Conservation (phyloP, 2,329 filamentous ascomycete species). For the Claviceps purpurea region DNA sequence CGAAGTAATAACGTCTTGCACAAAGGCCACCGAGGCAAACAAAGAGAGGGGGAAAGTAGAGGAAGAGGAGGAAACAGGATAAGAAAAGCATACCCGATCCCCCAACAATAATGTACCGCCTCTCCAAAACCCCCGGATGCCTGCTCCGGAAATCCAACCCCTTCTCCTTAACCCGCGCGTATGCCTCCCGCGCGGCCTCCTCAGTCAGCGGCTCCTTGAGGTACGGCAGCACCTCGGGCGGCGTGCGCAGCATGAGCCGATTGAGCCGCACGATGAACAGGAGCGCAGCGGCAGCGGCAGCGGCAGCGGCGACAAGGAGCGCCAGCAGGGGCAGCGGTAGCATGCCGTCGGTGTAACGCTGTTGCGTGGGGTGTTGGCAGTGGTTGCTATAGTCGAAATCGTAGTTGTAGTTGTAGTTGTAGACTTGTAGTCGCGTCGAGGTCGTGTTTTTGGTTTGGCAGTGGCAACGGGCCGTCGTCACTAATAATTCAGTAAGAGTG, state of each 20-base stretch:
- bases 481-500: too few relatives aligned
- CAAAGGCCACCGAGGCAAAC: too few relatives aligned
- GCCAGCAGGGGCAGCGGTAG: background rate
- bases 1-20: too few relatives aligned
- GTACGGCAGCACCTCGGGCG: slow-evolving; percentile 20
- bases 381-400: too few relatives aligned
- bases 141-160: slow-evolving; percentile 23
- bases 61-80: background rate
- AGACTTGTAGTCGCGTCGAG: too few relatives aligned
- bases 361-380: too few relatives aligned
- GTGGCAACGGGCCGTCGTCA: too few relatives aligned
- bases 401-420: too few relatives aligned
- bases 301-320: slow-evolving; percentile 7
- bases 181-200: slow-evolving; percentile 21
- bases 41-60: slow-evolving; percentile 7
- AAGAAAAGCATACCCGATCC: slow-evolving; percentile 12
- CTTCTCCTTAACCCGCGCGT: slow-evolving; percentile 8
- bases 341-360: background rate
- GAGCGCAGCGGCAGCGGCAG: slow-evolving; percentile 9
- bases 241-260: slow-evolving; percentile 20
- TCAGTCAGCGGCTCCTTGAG: slow-evolving; percentile 21
- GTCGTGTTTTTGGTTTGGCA: too few relatives aligned
- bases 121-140: slow-evolving; percentile 25
- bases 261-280: slow-evolving; percentile 20
- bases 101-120: slow-evolving; percentile 32